Evolutionary conservation across 371 early-diverging fungal genomes (phyloP).

Genomic region (Parasitella parasitica): DNA sequence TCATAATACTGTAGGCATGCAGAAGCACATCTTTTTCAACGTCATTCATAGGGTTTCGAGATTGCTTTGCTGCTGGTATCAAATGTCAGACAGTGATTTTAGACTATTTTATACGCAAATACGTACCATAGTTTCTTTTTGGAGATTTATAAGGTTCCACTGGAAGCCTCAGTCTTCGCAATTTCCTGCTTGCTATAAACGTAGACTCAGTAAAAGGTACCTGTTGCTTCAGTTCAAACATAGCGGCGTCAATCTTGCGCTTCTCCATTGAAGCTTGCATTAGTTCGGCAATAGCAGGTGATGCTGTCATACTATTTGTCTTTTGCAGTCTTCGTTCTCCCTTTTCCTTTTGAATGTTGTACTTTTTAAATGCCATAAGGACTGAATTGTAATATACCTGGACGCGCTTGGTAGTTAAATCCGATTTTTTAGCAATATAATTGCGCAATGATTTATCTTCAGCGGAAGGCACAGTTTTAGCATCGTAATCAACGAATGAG

Average conservation of each 20-base stretch:
- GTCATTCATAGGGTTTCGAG: background rate
- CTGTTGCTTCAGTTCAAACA: background rate
- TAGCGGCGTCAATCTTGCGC: background rate
- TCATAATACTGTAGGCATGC: slow-evolving; percentile 21
- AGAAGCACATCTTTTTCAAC: slow-evolving; percentile 18
- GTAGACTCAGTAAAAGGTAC: slow-evolving; percentile 4
- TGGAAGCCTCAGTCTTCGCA: slow-evolving; percentile 2
- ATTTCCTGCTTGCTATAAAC: slow-evolving; percentile 18
- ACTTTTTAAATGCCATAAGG: background rate
- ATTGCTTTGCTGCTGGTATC: background rate
- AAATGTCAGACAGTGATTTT: background rate
- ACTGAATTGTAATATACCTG: slow-evolving; percentile 6
- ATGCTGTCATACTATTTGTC: background rate
- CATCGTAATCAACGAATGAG: slow-evolving; percentile 6
- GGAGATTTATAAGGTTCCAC: background rate
- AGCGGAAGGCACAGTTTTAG: background rate
- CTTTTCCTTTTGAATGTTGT: background rate
- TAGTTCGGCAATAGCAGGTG: slow-evolving; percentile 2
- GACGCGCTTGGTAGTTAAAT: background rate
- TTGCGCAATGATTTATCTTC: background rate
- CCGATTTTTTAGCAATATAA: background rate
- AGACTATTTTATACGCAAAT: too few species aligned
- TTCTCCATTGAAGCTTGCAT: slow-evolving; percentile 16
- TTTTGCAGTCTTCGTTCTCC: background rate
- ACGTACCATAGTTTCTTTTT: background rate